A percentile compares a stretch with the other conserved stretches of the same genome.
Evolutionary conservation across 2,329 filamentous ascomycete species (phyloP).

Genomic region (Lasiodiplodia hormozganensis): DNA sequence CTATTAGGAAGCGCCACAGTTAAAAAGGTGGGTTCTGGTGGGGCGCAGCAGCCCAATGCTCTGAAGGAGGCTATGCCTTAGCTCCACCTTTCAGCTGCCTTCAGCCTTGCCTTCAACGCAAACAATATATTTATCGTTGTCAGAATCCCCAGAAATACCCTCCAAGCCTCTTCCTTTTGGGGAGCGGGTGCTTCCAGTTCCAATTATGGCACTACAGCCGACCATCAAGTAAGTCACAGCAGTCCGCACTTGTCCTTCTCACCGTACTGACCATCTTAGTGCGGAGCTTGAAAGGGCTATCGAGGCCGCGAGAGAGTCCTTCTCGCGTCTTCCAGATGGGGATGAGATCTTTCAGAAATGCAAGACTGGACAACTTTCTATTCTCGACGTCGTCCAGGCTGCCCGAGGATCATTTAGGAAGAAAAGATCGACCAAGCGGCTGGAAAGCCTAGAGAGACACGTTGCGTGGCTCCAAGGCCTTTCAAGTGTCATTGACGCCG

Average conservation of each 20-base stretch:
- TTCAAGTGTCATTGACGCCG: constrained; percentile 11
- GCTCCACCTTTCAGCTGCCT: too few relatives aligned
- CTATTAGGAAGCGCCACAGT: too few relatives aligned
- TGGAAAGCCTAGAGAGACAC: constrained; percentile 6
- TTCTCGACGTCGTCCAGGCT: background rate
- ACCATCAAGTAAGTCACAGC: too few relatives aligned
- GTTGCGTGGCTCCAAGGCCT: constrained; percentile 14
- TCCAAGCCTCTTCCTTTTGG: too few relatives aligned
- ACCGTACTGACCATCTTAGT: background rate
- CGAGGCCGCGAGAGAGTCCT: background rate
- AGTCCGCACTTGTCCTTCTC: background rate
- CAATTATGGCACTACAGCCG: too few relatives aligned
- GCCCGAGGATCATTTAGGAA: background rate
- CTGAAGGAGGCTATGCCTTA: too few relatives aligned
- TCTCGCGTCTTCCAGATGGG: constrained; percentile 2
- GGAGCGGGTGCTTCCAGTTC: too few relatives aligned
- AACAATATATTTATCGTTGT: too few relatives aligned
- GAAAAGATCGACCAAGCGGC: background rate
- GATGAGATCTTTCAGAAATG: constrained; percentile 22
- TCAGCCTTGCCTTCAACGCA: too few relatives aligned
- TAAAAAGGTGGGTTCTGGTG: too few relatives aligned
- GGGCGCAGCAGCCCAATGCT: too few relatives aligned
- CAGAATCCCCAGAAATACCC: too few relatives aligned
- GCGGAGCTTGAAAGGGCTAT: background rate
- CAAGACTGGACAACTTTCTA: background rate